Percentiles rank a stretch among this genome's conserved stretches.
Conservation (phyloP, 2,329 filamentous ascomycete species). For the Pseudogymnoascus sp. region DNA sequence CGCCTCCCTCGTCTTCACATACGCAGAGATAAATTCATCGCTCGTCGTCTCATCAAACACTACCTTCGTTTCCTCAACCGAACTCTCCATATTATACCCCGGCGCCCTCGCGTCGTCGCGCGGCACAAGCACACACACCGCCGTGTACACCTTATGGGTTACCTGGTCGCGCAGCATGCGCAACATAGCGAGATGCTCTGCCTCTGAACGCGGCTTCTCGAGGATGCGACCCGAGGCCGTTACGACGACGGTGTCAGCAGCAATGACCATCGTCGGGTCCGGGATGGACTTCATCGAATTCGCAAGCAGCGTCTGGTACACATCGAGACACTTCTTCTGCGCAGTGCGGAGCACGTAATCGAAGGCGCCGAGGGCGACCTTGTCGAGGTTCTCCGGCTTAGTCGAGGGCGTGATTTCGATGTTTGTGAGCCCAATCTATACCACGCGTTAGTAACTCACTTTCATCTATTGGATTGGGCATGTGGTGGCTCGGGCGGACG, state of each 20-base stretch:
- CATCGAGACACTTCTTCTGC: constrained; percentile 71
- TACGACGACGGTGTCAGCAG: constrained; percentile 87
- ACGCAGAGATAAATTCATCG: constrained; percentile 74
- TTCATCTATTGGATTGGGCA: background rate
- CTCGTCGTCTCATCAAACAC: constrained; percentile 68
- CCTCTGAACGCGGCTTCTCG: constrained; percentile 82
- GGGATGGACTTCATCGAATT: constrained; percentile 34
- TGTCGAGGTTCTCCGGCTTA: constrained; percentile 79
- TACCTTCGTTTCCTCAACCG: constrained; percentile 89
- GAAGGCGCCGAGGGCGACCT: constrained; percentile 65
- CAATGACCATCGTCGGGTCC: constrained; percentile 79
- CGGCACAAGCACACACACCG: constrained; percentile 77
- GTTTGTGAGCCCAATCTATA: constrained; percentile 69
- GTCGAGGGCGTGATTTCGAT: constrained; percentile 80
- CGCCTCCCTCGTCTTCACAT: constrained; percentile 80
- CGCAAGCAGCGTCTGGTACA: constrained; percentile 41
- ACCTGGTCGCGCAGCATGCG: constrained; percentile 70
- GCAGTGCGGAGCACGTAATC: constrained; percentile 91
- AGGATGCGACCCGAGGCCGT: constrained; percentile 69
- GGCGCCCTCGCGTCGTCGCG: constrained; percentile 73
- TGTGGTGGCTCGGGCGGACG: background rate
- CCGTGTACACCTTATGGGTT: constrained; percentile 78
- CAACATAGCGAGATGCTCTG: constrained; percentile 79
- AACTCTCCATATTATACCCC: constrained; percentile 74
- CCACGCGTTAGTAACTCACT: constrained; percentile 6